A percentile compares a stretch with the other conserved stretches of the same genome.
phyloP scores from a whole-genome alignment of 257 asterid species.

The Paulownia fortunei region DNA sequence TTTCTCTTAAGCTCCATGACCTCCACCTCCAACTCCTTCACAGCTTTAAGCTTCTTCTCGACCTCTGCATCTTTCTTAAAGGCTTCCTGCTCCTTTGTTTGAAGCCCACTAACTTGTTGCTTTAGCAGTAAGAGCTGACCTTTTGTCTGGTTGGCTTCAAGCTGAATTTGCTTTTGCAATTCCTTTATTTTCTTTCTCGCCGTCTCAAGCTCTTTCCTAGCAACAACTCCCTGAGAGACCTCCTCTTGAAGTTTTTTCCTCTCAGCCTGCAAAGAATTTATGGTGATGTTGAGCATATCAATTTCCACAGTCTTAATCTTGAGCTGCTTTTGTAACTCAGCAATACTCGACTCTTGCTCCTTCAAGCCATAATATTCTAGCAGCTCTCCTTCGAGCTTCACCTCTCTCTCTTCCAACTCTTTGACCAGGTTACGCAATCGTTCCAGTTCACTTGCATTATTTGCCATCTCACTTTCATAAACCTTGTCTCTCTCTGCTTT shows the following conservation, averaged over 20 bases:
- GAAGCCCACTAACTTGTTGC: slow-evolving; percentile 90
- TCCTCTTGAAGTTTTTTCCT: slow-evolving; percentile 94
- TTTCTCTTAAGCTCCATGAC: slow-evolving; percentile 89
- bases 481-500: slow-evolving; percentile 60
- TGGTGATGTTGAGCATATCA: slow-evolving; percentile 85
- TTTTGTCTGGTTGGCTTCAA: slow-evolving; percentile 89
- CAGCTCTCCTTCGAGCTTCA: slow-evolving; percentile 93
- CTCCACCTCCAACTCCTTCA: slow-evolving; percentile 83
- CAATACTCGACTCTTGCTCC: slow-evolving; percentile 83
- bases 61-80: slow-evolving; percentile 60
- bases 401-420: slow-evolving; percentile 92
- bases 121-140: slow-evolving; percentile 87
- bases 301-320: slow-evolving; percentile 84
- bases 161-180: slow-evolving; percentile 85
- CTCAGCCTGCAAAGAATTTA: slow-evolving; percentile 81
- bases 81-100: slow-evolving; percentile 79
- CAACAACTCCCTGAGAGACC: slow-evolving; percentile 61
- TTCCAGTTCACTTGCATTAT: slow-evolving; percentile 75
- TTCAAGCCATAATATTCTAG: slow-evolving; percentile 85
- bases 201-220: slow-evolving; percentile 73
- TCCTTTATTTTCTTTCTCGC: slow-evolving; percentile 84
- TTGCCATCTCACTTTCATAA: slow-evolving; percentile 76
- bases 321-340: slow-evolving; percentile 85
- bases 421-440: slow-evolving; percentile 67
- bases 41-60: slow-evolving; percentile 81